phyloP scores from a whole-genome alignment of 2,329 filamentous ascomycete genomes.

The Gremmenia infestans region DNA sequence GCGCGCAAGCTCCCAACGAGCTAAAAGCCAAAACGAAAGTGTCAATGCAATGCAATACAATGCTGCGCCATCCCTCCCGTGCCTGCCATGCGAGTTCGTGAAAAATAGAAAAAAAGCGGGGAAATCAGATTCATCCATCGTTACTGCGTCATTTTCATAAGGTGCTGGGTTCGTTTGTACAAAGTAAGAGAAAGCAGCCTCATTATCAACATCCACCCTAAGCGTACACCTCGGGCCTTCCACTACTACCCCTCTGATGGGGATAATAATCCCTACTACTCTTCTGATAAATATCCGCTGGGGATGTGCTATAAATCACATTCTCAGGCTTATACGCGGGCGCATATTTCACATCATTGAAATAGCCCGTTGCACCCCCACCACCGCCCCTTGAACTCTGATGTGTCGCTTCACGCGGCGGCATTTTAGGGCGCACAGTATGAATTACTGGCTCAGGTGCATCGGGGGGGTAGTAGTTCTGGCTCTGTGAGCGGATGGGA shows the following conservation, averaged over 20 bases:
- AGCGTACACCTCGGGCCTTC: slow-evolving; percentile 1
- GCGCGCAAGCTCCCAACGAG: no score
- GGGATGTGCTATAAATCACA: slow-evolving; percentile 9
- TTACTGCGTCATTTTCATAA: no score
- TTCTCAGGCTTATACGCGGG: slow-evolving; percentile 8
- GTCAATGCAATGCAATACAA: no score
- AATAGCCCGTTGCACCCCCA: not conserved
- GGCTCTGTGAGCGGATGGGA: slow-evolving; percentile 9
- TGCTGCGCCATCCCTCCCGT: no score
- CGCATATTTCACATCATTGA: slow-evolving; percentile 12
- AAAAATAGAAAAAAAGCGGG: no score
- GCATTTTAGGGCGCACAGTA: slow-evolving; percentile 15
- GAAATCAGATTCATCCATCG: no score
- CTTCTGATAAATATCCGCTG: slow-evolving; percentile 1
- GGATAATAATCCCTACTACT: slow-evolving; percentile 1
- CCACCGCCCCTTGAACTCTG: slow-evolving; percentile 1
- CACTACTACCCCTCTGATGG: not conserved
- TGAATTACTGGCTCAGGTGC: slow-evolving; percentile 13
- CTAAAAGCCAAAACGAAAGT: no score
- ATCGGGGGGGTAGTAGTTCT: slow-evolving; percentile 16
- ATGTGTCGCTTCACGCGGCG: slow-evolving; percentile 13
- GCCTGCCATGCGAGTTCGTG: no score
- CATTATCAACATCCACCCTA: not conserved
- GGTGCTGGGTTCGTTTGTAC: no score
- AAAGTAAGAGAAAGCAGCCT: no score